Percentiles rank a stretch among this genome's conserved stretches.
Evolutionary conservation across 2,329 filamentous ascomycete species (phyloP).

Genomic region (Penicillium brasilianum): DNA sequence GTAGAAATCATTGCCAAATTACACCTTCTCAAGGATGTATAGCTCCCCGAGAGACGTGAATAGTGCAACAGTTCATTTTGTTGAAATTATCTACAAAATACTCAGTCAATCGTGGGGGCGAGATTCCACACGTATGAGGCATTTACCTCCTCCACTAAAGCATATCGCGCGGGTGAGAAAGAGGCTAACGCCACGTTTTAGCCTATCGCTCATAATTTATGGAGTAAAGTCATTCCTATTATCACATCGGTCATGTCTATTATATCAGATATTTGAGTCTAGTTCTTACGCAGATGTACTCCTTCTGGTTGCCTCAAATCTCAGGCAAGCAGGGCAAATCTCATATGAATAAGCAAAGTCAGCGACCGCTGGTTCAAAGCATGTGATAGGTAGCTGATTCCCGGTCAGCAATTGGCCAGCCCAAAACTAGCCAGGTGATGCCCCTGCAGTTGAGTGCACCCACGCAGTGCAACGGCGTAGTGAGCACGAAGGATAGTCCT

Average conservation of each 20-base stretch:
- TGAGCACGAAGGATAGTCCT: too few species aligned
- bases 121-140: slow-evolving; percentile 12
- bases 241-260: neutral
- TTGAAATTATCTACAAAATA: neutral
- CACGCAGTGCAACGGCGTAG: too few species aligned
- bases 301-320: neutral
- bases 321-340: neutral
- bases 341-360: neutral
- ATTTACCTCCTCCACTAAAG: slow-evolving; percentile 17
- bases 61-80: neutral
- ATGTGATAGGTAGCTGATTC: neutral
- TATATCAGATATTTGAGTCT: neutral
- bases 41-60: neutral
- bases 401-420: neutral
- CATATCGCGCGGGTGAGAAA: neutral
- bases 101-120: neutral
- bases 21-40: neutral
- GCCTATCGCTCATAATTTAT: neutral
- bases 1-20: neutral
- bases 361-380: neutral
- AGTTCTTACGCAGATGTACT: neutral
- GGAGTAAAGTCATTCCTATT: neutral
- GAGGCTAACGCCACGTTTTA: neutral
- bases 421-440: neutral
- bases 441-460: too few species aligned